Conservation (phyloP, 1,284 basidiomycete species). For the Peniophora sp. region DNA sequence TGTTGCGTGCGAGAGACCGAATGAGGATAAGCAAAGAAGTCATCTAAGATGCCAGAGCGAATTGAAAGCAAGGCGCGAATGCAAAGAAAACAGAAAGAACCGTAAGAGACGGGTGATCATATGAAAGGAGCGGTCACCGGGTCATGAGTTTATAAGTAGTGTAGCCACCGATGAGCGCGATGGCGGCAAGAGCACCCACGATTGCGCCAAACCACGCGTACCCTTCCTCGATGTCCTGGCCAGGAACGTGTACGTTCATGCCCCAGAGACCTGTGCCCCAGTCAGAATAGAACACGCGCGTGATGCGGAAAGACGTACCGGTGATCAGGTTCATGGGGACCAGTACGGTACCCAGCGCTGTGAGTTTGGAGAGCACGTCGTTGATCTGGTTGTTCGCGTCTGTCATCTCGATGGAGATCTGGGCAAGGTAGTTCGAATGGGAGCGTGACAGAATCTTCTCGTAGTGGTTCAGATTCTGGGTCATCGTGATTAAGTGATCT, state of each 20-base stretch:
- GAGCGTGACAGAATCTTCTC: slow-evolving; percentile 98
- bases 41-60: not conserved
- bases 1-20: too few species aligned
- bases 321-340: slow-evolving; percentile 96
- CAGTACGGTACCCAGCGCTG: slow-evolving; percentile 94
- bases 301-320: slow-evolving; percentile 38
- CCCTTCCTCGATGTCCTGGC: slow-evolving; percentile 52
- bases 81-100: not conserved
- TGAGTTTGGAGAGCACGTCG: slow-evolving; percentile 97
- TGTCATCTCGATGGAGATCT: slow-evolving; percentile 98
- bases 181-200: slow-evolving; percentile 66
- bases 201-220: slow-evolving; percentile 80
- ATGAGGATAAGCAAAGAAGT: not conserved
- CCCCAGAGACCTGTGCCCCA: slow-evolving; percentile 64
- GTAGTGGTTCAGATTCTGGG: slow-evolving; percentile 97
- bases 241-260: slow-evolving; percentile 91
- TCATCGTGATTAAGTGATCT: slow-evolving; percentile 99
- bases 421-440: slow-evolving; percentile 98
- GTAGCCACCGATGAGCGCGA: slow-evolving; percentile 78
- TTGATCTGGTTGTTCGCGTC: slow-evolving; percentile 99
- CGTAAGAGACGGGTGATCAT: not conserved
- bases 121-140: slow-evolving; percentile 13
- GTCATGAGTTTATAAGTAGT: slow-evolving; percentile 77
- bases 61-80: not conserved
- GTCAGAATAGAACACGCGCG: slow-evolving; percentile 11